These are phyloP conservation scores for Phlyctochytrium bullatum DNA, from an alignment of 192 early-diverging fungal species.

Conservation along the genomic window DNA sequence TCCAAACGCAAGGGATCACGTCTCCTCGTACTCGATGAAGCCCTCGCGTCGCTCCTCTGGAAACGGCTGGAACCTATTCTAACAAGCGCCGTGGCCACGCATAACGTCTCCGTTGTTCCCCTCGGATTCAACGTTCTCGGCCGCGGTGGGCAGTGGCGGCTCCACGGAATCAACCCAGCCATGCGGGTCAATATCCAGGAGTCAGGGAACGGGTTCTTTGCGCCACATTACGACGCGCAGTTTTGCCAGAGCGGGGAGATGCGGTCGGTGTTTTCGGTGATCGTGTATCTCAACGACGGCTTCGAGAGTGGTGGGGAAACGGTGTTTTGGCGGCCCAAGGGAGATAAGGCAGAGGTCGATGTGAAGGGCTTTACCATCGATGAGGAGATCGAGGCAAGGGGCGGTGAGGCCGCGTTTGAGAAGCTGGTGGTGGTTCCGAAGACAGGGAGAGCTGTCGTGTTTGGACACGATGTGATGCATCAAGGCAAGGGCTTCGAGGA, in stretches of 20 bases:
- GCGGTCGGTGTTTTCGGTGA: constrained; percentile 6
- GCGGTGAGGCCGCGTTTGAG: background rate
- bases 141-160: background rate
- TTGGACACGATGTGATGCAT: background rate
- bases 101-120: background rate
- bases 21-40: background rate
- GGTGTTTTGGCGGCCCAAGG: background rate
- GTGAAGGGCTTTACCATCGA: background rate
- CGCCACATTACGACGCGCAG: constrained; percentile 10
- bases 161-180: background rate
- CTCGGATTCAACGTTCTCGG: background rate
- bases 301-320: constrained; percentile 11
- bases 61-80: background rate
- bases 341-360: background rate
- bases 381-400: background rate
- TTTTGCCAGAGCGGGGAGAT: background rate
- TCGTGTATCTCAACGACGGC: constrained; percentile 9
- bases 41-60: background rate
- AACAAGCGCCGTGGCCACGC: background rate
- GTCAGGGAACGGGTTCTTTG: background rate
- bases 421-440: background rate
- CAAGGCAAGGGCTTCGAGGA: background rate
- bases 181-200: background rate
- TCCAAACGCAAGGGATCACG: background rate
- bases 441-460: background rate